Evolutionary conservation across 2,329 filamentous ascomycete species (phyloP), one percentile per base, ranked within the genome.

Genomic region (Alternaria atra): DNA sequence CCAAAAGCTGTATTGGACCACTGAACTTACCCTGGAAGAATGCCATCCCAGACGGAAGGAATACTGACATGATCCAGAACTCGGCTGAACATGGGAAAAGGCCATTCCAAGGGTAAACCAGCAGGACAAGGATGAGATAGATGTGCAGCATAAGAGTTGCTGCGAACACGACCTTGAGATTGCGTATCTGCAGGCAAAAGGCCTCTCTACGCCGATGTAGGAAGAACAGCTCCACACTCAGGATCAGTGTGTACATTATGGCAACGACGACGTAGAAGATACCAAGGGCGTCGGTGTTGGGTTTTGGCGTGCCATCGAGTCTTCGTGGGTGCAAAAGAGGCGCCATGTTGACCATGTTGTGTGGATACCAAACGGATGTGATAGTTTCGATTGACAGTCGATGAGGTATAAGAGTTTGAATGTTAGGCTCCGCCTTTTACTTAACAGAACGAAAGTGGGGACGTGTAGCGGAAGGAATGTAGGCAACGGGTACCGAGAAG

Each of bases 41-140:
- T 4, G 76, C 76, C 73, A 79, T 78, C n/a, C 77, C 77, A 7
- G 68, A 72, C 7, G 77, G 77, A 10, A 78, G 64, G 37, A 78
- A 77, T 20, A 79, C 63, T 9, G 74, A 77, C 77, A 79, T 79
- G 47, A 79, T 70, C 76, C 75, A 78, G 57, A 76, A 79, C 52
- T 79, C 76, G n/a, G 75, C 76, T 9, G 70, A 65, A 53, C 75
- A 78, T 20, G 75, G 75, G 29, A 73, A 78, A 4, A 66, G 58
- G 7, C 76, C 76, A 37, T 77, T 78, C 66, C 70, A 70, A 12
- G 75, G 74, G 55, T 79, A 79, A n/a, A 76, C 77, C 3, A 78
- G 61, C 8, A 78, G 61, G 17, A 78, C 76, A 13, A 78, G 59
- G 10, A 77, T 64, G 25, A 78, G 68, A 55, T 79, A 79, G 20